These are phyloP conservation scores for Fagus sylvatica DNA, from an alignment of 306 rosid genomes.

Conservation along the genomic window DNA sequence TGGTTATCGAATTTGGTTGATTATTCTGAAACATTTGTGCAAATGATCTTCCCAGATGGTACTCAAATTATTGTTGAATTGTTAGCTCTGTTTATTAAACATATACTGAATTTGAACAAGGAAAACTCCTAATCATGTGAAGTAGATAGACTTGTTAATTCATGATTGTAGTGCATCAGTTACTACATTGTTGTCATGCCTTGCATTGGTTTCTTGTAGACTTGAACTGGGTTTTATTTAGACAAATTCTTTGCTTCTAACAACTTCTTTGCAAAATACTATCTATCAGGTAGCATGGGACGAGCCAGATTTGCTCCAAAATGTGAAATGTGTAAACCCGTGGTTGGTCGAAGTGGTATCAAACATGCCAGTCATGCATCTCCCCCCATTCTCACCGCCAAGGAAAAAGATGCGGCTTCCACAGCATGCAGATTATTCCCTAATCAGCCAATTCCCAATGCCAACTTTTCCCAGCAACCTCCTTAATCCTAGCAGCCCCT, in stretches of 20 bases:
- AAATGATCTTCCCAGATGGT: not conserved
- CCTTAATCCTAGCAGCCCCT: constrained; percentile 47
- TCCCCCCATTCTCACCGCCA: constrained; percentile 74
- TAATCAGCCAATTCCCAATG: constrained; percentile 61
- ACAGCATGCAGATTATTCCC: constrained; percentile 54
- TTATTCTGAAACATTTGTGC: not conserved
- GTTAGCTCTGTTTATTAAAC: not conserved
- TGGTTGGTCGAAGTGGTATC: constrained; percentile 89
- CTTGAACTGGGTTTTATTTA: constrained; percentile 5
- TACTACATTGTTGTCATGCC: not conserved
- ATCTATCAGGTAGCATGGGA: constrained; percentile 84
- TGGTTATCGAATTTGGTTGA: not conserved
- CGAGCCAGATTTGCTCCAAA: constrained; percentile 94
- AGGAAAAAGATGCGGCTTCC: constrained; percentile 68
- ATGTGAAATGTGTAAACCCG: constrained; percentile 87
- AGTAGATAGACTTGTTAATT: not conserved
- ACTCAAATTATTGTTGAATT: not conserved
- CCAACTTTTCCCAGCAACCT: constrained; percentile 51
- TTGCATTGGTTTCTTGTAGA: not conserved
- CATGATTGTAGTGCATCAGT: not conserved
- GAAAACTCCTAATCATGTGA: not conserved
- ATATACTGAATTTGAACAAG: not conserved
- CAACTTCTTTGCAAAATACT: constrained; percentile 13
- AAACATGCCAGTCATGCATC: constrained; percentile 67
- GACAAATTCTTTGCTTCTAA: constrained; percentile 14